These are phyloP conservation scores for Populus hybrid DNA, from an alignment of 441 rosid species.

Conservation along the genomic window DNA sequence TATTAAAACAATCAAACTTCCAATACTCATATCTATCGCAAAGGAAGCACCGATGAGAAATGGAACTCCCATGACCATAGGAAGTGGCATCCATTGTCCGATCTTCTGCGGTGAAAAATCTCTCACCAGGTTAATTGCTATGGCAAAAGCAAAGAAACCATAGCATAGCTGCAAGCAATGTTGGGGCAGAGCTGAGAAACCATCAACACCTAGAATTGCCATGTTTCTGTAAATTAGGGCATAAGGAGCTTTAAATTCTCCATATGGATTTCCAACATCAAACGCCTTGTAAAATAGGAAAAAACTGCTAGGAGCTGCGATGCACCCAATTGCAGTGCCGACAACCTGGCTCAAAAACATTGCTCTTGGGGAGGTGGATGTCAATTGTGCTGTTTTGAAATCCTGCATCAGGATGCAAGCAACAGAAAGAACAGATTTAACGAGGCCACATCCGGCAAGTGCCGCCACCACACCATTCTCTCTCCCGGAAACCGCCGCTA, in stretches of 20 bases:
- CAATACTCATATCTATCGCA: slow-evolving; percentile 62
- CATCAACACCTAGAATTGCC: slow-evolving; percentile 65
- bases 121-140: slow-evolving; percentile 40
- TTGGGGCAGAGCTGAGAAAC: slow-evolving; percentile 63
- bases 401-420: slow-evolving; percentile 75
- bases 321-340: slow-evolving; percentile 55
- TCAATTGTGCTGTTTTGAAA: slow-evolving; percentile 60
- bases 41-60: slow-evolving; percentile 66
- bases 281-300: slow-evolving; percentile 66
- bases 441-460: slow-evolving; percentile 60
- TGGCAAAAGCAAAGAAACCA: slow-evolving; percentile 58
- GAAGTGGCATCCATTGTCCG: slow-evolving; percentile 63
- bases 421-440: slow-evolving; percentile 59
- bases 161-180: slow-evolving; percentile 72
- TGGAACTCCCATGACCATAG: slow-evolving; percentile 71
- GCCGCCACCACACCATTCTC: slow-evolving; percentile 57
- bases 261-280: slow-evolving; percentile 54
- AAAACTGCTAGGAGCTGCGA: slow-evolving; percentile 53
- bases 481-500: slow-evolving; percentile 56
- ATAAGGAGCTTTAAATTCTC: slow-evolving; percentile 67
- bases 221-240: slow-evolving; percentile 70
- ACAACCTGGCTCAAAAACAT: slow-evolving; percentile 66
- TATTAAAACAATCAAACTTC: slow-evolving; percentile 48
- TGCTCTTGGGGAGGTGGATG: slow-evolving; percentile 57
- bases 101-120: slow-evolving; percentile 42